A percentile compares a stretch with the other conserved stretches of the same genome.
Conservation (phyloP, 2,329 filamentous ascomycete genomes). For the Thelonectria discophora region DNA sequence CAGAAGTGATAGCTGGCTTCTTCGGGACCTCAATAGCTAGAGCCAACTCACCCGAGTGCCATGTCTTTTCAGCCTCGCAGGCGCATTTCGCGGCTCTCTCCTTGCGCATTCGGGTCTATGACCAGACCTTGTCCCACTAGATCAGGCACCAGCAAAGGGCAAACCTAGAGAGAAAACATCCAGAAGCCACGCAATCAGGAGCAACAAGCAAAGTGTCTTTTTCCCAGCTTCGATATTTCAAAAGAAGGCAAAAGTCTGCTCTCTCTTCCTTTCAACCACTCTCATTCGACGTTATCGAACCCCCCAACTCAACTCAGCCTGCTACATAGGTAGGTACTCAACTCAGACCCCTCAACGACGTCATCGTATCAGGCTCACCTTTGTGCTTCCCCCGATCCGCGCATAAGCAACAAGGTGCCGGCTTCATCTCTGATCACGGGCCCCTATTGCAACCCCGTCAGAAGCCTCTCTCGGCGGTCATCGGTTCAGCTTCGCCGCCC, state of each 20-base stretch:
- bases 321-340: too few species aligned
- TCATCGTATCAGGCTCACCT: conserved; percentile 1
- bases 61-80: neutral
- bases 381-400: neutral
- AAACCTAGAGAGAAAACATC: neutral
- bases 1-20: too few species aligned
- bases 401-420: neutral
- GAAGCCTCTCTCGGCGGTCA: conserved; percentile 13
- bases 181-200: neutral
- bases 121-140: too few species aligned
- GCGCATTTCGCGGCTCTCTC: neutral
- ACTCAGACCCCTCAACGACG: neutral
- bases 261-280: neutral
- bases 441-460: neutral
- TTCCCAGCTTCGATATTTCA: neutral
- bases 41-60: too few species aligned
- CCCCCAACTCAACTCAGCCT: too few species aligned
- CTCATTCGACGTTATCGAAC: neutral
- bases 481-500: conserved; percentile 8
- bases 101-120: neutral
- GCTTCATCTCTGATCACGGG: conserved; percentile 7
- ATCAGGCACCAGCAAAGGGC: neutral
- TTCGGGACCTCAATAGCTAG: too few species aligned
- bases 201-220: neutral
- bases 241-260: neutral